Conservation (phyloP, 768 basidiomycete species). For the Dentipellis sp. region DNA sequence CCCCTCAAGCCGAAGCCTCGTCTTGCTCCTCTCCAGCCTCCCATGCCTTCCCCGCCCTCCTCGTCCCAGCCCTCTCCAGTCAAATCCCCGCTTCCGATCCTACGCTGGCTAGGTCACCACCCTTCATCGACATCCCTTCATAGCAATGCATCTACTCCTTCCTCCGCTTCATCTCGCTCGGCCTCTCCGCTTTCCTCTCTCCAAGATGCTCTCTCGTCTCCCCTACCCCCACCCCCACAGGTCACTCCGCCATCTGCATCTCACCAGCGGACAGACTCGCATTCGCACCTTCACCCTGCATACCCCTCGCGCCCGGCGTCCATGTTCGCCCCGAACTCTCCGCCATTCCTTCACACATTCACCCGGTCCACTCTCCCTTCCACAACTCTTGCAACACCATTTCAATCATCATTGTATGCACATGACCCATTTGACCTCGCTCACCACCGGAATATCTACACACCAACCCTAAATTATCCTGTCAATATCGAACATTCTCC, state of each 20-base stretch:
- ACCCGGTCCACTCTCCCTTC: slow-evolving; percentile 57
- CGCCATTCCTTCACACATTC: slow-evolving; percentile 44
- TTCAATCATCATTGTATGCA: slow-evolving; percentile 11
- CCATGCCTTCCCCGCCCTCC: slow-evolving; percentile 8
- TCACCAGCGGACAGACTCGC: slow-evolving; percentile 5
- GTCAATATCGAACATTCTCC: slow-evolving; percentile 26
- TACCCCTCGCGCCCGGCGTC: background rate
- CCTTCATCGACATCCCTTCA: slow-evolving; percentile 22
- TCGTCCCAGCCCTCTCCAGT: slow-evolving; percentile 6
- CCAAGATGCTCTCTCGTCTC: slow-evolving; percentile 24
- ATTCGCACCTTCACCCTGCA: slow-evolving; percentile 13
- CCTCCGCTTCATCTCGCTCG: slow-evolving; percentile 2
- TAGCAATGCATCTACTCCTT: slow-evolving; percentile 34
- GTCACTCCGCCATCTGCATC: slow-evolving; percentile 15
- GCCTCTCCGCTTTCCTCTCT: slow-evolving; percentile 23
- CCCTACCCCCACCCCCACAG: slow-evolving; percentile 20
- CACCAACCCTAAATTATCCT: slow-evolving; percentile 23
- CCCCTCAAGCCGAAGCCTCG: background rate
- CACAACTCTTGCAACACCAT: slow-evolving; percentile 37
- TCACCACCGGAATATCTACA: slow-evolving; percentile 15
- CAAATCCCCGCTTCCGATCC: slow-evolving; percentile 21
- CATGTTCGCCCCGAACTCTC: slow-evolving; percentile 27
- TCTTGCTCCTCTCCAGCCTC: background rate
- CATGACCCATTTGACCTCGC: background rate
- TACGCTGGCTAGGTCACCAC: slow-evolving; percentile 37